Evolutionary conservation across 768 basidiomycete species (phyloP).

Genomic region (Scleroderma citrinum): DNA sequence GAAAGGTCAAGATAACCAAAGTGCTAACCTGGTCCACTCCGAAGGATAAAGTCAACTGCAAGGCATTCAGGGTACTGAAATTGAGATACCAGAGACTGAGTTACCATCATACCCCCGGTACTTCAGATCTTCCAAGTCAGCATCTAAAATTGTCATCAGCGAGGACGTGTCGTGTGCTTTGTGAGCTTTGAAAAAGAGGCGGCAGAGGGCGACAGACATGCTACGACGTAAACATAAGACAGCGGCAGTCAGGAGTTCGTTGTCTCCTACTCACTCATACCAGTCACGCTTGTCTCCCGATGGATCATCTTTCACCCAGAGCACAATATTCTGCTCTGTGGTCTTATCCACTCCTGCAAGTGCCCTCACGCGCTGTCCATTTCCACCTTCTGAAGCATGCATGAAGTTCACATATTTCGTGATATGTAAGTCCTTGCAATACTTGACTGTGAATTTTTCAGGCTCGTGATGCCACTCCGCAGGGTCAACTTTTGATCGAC

Average conservation of each 20-base stretch:
- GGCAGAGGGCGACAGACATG: conserved; percentile 75
- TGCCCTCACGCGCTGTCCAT: conserved; percentile 44
- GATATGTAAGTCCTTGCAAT: conserved; percentile 54
- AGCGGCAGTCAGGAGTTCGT: neutral
- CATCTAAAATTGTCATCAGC: conserved; percentile 86
- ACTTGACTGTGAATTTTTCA: conserved; percentile 57
- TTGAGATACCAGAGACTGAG: conserved; percentile 1
- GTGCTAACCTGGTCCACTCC: neutral
- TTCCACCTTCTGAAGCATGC: conserved; percentile 8
- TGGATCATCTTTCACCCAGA: conserved; percentile 60
- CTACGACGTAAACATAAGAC: conserved; percentile 32
- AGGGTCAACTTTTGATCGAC: conserved; percentile 45
- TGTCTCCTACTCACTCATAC: conserved; percentile 77
- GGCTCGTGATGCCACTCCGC: conserved; percentile 49
- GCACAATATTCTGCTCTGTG: conserved; percentile 43
- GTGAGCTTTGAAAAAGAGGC: conserved; percentile 63
- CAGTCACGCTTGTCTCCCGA: conserved; percentile 37
- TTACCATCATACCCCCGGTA: conserved; percentile 77
- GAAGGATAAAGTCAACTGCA: conserved; percentile 7
- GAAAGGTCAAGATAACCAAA: too few species aligned
- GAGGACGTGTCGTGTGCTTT: conserved; percentile 80
- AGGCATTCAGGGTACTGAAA: neutral
- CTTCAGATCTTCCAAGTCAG: conserved; percentile 72
- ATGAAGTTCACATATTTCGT: conserved; percentile 52
- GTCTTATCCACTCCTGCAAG: conserved; percentile 56